Evolutionary conservation across 2,329 filamentous ascomycete genomes (phyloP), one percentile per base, ranked within the genome.

Genomic region (Teratosphaeria viscida): DNA sequence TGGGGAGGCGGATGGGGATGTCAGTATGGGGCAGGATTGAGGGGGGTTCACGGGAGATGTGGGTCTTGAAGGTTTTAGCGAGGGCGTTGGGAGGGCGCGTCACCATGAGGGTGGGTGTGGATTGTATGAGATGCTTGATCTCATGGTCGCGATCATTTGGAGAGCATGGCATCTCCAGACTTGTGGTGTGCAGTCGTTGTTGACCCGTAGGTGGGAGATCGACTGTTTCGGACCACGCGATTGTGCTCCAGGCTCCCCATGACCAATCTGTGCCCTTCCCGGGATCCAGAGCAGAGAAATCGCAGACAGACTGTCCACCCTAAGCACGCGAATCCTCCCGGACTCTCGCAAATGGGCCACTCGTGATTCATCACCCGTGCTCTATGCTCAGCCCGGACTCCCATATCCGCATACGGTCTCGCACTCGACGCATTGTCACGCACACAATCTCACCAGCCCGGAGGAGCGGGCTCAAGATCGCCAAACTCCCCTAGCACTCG

Each of bases 1-100:
- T 66, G 75, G 71, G 2, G 65, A 66, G 19, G 65, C 61, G 14
- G 69, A 68, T 52, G 69, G 65, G 26, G 71, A 71, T 58, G 65
- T 65, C 11, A 64, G 61, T 39, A 74, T 74, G 71, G 43, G 16
- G 43, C 43, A 49, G 19, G 43, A 49, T 23, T 49, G 43, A 49
- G 43, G 43, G 43, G 16, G 5, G 16, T 16, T 16, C 23, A 49
- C 14, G 43, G 43, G n/a, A n/a, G 14, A 49, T 39, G 3, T 39
- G 5, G 14, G 35, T 39, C 2, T 39, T 3, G 8, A 19, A 2
- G 43, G n/a, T 8, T n/a, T 49, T 49, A 49, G 43, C 43, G 43
- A 49, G n/a, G 43, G 43, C 43, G 43, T 49, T 49, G 43, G 43
- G n/a, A n/a, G 43, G 23, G 23, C 7, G 29, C 29, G 7, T 32